Evolutionary conservation across 1,284 basidiomycete genomes (phyloP), one percentile per base, ranked within the genome.

Genomic region (Caloboletus inedulis): DNA sequence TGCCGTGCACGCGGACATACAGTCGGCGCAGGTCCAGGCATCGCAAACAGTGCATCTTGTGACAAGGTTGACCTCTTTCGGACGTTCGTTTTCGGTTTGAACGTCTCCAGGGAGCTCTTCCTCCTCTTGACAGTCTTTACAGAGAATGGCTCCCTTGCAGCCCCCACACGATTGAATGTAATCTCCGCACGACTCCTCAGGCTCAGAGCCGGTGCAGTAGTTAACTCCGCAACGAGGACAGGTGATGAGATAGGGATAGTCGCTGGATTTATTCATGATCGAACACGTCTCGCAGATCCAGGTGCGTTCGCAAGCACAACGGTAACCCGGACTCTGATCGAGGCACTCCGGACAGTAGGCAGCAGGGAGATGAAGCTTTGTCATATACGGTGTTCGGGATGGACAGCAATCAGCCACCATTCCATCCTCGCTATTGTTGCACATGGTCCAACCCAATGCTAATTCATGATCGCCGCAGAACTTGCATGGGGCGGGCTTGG

Each of bases 241-340:
- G 21, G 49, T 36, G 23, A 61, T 27, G 10, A 51, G 16, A 13
- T 7, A 7, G 36, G 46, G 60, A 36, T 37, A 41, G 1, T 2
- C 4, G 27, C 3, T 1, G 3, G 33, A 2, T n/a, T 31, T 47
- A 8, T 50, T 57, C 34, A 21, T 14, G n/a, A 40, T 8, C 33
- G 2, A 14, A 29, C 55, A 62, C 3, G 7, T 29, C 8, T 31
- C n/a, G 35, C 59, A 65, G 30, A 62, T 14, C 61, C 61, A 65
- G 6, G 0, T 1, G 3, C 0, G 0, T 3, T 0, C 16, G 23
- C 61, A 57, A 2, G 29, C 56, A 8, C 63, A 59, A 25, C 4
- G 13, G 12, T 12, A 3, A 1, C 60, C 60, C 0, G 37, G 41
- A 23, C 19, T 27, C 8, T 7, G 3, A 7, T 23, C 9, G 35